Percentiles rank a stretch among this genome's conserved stretches.
phyloP scores from a whole-genome alignment of 2,329 filamentous ascomycete species.

The Penicillium crustosum region DNA sequence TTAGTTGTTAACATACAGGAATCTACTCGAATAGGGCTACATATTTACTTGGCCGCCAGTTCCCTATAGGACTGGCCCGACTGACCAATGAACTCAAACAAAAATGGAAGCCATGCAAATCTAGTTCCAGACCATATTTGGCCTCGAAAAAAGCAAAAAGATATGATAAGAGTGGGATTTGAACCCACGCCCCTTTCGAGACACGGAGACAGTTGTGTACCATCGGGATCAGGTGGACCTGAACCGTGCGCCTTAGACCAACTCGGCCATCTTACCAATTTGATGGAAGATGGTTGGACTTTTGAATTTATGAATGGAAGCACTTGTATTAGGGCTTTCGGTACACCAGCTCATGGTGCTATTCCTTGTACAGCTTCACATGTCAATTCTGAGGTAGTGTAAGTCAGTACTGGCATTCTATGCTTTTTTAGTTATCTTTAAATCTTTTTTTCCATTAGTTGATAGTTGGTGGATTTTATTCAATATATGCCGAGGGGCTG shows the following conservation, averaged over 20 bases:
- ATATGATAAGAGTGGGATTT: slow-evolving; percentile 15
- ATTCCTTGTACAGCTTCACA: not conserved
- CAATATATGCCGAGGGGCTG: not conserved
- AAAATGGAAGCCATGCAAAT: too few species aligned
- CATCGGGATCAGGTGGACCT: slow-evolving; percentile 30
- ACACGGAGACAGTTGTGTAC: slow-evolving; percentile 15
- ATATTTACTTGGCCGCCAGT: too few species aligned
- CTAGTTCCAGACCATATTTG: too few species aligned
- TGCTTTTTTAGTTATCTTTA: not conserved
- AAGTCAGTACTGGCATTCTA: not conserved
- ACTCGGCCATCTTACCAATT: slow-evolving; percentile 36
- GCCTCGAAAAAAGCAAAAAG: not conserved
- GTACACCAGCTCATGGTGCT: too few species aligned
- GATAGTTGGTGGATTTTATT: not conserved
- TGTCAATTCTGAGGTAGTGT: not conserved
- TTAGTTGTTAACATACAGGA: too few species aligned
- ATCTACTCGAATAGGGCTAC: too few species aligned
- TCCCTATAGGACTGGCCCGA: too few species aligned
- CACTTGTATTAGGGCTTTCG: fast-evolving
- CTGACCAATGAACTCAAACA: too few species aligned
- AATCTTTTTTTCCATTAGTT: not conserved
- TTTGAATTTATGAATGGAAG: not conserved
- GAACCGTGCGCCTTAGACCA: slow-evolving; percentile 40
- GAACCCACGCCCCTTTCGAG: slow-evolving; percentile 15
- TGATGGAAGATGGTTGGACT: not conserved